Percentiles rank a stretch among this genome's conserved stretches.
Evolutionary conservation across 306 rosid species (phyloP).

Genomic region (Medicago arabica): DNA sequence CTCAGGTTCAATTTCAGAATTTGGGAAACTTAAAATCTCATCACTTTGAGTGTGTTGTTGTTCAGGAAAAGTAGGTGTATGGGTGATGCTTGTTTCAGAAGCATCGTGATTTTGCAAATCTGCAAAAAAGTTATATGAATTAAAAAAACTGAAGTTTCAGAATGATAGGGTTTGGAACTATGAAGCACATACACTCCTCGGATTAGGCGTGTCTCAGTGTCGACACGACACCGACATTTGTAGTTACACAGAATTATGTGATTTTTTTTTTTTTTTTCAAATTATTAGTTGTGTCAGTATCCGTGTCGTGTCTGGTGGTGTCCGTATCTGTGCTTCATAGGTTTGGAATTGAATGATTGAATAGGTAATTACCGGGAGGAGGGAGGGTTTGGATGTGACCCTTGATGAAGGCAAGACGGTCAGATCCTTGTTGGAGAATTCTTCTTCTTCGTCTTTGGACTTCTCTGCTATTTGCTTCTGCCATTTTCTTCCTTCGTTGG

Average conservation of each 20-base stretch:
- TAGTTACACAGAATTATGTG: too few species aligned
- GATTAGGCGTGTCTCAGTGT: too few species aligned
- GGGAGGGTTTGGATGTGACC: slow-evolving; percentile 58
- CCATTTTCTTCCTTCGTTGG: slow-evolving; percentile 44
- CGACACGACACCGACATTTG: too few species aligned
- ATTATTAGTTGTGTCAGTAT: too few species aligned
- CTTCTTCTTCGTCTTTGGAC: slow-evolving; percentile 59
- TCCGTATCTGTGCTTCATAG: too few species aligned
- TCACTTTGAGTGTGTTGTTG: slow-evolving; percentile 23
- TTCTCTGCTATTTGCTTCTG: slow-evolving; percentile 58
- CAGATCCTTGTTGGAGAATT: slow-evolving; percentile 77
- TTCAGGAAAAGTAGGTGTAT: slow-evolving; percentile 28
- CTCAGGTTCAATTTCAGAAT: slow-evolving; percentile 44
- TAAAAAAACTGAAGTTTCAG: too few species aligned
- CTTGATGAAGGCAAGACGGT: slow-evolving; percentile 75
- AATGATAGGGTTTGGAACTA: too few species aligned
- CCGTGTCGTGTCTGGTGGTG: too few species aligned
- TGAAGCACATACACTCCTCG: too few species aligned
- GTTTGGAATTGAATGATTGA: neutral
- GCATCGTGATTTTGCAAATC: slow-evolving; percentile 37
- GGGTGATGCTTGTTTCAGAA: slow-evolving; percentile 23
- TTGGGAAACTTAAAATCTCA: slow-evolving; percentile 37
- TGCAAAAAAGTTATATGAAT: too few species aligned
- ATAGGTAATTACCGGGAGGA: slow-evolving; percentile 41
- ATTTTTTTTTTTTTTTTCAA: too few species aligned